These are phyloP conservation scores for Fusarium sp. DNA, from an alignment of 2,329 filamentous ascomycete species.

Conservation along the genomic window DNA sequence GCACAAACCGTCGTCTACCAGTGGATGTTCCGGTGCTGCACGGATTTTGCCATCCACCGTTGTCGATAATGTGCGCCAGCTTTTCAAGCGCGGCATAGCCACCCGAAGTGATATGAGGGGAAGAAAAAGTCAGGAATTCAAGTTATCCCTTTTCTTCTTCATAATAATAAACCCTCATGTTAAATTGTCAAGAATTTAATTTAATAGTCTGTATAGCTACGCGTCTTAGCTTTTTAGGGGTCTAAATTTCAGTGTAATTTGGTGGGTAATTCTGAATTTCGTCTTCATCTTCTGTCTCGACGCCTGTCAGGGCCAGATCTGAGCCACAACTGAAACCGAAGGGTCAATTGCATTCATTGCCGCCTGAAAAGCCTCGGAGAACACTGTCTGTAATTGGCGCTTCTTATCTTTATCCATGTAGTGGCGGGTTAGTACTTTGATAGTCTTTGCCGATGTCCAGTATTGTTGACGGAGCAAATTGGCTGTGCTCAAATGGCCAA, in stretches of 20 bases:
- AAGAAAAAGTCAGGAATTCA: background rate
- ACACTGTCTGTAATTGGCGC: background rate
- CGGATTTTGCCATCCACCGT: conserved; percentile 20
- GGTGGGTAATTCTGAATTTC: background rate
- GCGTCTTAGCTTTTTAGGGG: background rate
- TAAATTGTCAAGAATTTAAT: background rate
- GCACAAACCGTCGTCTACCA: conserved; percentile 24
- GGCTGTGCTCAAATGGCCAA: conserved; percentile 48
- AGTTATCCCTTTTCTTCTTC: background rate
- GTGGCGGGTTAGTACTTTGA: background rate
- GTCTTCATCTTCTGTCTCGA: background rate
- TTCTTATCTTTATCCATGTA: background rate
- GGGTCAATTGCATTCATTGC: conserved; percentile 24
- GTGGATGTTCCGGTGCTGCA: conserved; percentile 26
- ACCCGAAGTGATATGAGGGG: background rate
- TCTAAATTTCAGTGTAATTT: background rate
- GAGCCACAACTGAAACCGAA: conserved; percentile 39
- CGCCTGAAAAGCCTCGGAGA: conserved; percentile 27
- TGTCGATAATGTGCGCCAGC: conserved; percentile 18
- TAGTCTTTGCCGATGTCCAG: conserved; percentile 24
- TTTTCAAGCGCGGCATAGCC: conserved; percentile 30
- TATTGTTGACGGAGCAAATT: conserved; percentile 49
- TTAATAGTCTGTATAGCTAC: background rate
- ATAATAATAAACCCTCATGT: background rate
- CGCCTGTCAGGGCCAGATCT: conserved; percentile 26